These are phyloP conservation scores for Stephanodiscus triporus DNA, from an alignment of 108 stramenopile species.

Conservation along the genomic window DNA sequence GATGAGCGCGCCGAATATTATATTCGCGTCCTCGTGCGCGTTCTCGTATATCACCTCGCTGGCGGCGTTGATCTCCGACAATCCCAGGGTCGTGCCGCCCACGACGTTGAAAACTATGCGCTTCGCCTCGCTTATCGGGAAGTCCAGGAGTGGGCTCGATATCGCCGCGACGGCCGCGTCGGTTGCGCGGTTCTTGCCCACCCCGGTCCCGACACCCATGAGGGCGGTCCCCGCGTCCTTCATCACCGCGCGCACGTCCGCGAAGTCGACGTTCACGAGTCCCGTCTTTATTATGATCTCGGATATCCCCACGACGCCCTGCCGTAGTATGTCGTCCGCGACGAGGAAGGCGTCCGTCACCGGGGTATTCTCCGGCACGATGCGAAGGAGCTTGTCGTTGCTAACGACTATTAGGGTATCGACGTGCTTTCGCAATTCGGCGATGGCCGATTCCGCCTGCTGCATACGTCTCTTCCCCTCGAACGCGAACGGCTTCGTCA, in stretches of 20 bases:
- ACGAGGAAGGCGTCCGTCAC: conserved; percentile 81
- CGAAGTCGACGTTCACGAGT: conserved; percentile 84
- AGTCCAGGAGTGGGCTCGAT: conserved; percentile 72
- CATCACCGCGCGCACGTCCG: conserved; percentile 80
- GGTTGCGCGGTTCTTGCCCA: conserved; percentile 65
- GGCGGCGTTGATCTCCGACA: conserved; percentile 78
- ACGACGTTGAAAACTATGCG: conserved; percentile 81
- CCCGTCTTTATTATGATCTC: conserved; percentile 87
- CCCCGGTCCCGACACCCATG: conserved; percentile 80
- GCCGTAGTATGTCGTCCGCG: conserved; percentile 80
- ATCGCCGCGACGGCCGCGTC: conserved; percentile 83
- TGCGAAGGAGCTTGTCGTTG: conserved; percentile 76
- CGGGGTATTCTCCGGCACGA: conserved; percentile 80
- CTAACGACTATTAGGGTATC: conserved; percentile 85
- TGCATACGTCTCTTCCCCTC: conserved; percentile 69
- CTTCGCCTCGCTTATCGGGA: conserved; percentile 60
- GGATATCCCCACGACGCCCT: conserved; percentile 83
- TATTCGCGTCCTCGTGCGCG: conserved; percentile 83
- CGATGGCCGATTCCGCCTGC: conserved; percentile 67
- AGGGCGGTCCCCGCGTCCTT: conserved; percentile 74
- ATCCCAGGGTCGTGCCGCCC: conserved; percentile 71
- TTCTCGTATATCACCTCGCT: conserved; percentile 85
- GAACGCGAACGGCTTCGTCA: conserved; percentile 85
- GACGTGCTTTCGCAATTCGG: conserved; percentile 55
- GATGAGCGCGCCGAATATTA: conserved; percentile 87